Conservation (phyloP, 768 basidiomycete species). For the Cystobasidium ongulense region DNA sequence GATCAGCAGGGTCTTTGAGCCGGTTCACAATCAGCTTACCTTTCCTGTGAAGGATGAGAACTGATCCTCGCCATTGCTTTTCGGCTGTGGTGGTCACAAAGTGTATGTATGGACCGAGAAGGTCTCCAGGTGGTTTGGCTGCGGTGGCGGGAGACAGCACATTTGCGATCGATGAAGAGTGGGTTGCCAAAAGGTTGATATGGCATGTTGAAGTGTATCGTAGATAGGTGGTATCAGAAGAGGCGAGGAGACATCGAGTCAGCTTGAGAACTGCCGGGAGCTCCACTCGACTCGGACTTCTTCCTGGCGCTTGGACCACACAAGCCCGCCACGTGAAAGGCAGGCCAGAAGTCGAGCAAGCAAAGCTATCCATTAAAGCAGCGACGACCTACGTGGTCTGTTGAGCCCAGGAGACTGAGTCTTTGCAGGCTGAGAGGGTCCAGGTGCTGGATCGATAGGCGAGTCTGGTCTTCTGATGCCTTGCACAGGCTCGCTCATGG, state of each 20-base stretch:
- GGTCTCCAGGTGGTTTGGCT: conserved; percentile 18
- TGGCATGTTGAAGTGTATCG: not conserved
- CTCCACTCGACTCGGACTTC: not conserved
- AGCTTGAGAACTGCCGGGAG: not conserved
- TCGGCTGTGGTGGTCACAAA: conserved; percentile 24
- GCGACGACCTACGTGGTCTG: conserved; percentile 13
- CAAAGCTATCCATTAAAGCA: not conserved
- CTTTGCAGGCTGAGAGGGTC: conserved; percentile 8
- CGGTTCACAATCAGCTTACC: not conserved
- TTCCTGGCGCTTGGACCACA: not conserved
- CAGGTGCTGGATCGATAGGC: conserved; percentile 9
- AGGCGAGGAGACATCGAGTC: not conserved
- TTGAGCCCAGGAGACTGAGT: conserved; percentile 25
- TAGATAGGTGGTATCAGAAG: not conserved
- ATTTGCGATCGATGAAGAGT: not conserved
- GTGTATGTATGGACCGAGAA: conserved; percentile 28
- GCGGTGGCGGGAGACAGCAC: not conserved
- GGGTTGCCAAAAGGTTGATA: not conserved
- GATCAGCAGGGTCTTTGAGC: not conserved
- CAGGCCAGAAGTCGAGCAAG: not conserved
- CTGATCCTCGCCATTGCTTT: conserved; percentile 21
- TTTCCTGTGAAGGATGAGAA: conserved; percentile 23
- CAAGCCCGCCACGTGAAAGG: not conserved
- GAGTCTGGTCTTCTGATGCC: not conserved
- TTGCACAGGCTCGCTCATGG: conserved; percentile 12